Evolutionary conservation across 345 rosid genomes (phyloP).

Genomic region (Dipteronia sinensis): DNA sequence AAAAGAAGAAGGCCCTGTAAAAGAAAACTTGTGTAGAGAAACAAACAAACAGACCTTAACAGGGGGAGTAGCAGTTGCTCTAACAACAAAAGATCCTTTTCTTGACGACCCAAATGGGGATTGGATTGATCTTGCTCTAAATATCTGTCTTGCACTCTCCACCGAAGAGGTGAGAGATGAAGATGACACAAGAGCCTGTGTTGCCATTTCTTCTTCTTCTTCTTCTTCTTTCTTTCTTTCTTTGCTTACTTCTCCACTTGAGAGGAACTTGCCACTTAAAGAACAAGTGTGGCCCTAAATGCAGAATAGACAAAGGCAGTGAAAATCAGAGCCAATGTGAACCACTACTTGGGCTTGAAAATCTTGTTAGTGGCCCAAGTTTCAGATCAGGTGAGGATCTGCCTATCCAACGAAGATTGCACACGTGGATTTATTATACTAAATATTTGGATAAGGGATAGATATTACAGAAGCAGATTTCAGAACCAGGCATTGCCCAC

Average conservation of each 20-base stretch:
- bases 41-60: conserved; percentile 61
- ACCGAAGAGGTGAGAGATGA: conserved; percentile 78
- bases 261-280: neutral
- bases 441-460: conserved; percentile 54
- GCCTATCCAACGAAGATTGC: conserved; percentile 55
- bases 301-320: conserved; percentile 23
- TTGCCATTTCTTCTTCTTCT: conserved; percentile 52
- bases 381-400: conserved; percentile 68
- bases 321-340: conserved; percentile 17
- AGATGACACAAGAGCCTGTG: conserved; percentile 82
- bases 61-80: conserved; percentile 89
- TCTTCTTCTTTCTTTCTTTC: too few relatives aligned
- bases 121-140: conserved; percentile 50
- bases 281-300: neutral
- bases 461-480: conserved; percentile 28
- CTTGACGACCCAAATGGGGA: conserved; percentile 43
- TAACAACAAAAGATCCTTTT: conserved; percentile 65
- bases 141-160: conserved; percentile 72
- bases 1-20: neutral
- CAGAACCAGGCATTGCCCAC: conserved; percentile 20
- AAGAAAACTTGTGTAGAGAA: neutral
- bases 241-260: too few relatives aligned
- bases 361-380: conserved; percentile 26
- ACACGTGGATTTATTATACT: conserved; percentile 50
- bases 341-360: conserved; percentile 33